Conservation (phyloP, 2,329 filamentous ascomycete species). For the Fusarium citri region DNA sequence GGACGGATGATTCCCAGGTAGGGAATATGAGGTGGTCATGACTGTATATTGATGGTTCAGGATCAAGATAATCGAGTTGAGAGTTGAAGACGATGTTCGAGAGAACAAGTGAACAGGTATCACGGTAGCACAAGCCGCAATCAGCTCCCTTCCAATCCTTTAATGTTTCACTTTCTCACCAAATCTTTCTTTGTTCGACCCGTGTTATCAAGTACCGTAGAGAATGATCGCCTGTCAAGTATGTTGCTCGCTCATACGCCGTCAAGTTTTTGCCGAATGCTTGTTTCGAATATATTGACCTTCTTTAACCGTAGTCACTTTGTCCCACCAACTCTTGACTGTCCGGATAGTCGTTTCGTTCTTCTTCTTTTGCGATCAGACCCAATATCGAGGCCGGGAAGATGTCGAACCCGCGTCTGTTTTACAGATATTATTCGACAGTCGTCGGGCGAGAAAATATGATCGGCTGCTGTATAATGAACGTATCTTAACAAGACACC, state of each 20-base stretch:
- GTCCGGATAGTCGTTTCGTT: not conserved
- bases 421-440: not conserved
- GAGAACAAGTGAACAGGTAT: not conserved
- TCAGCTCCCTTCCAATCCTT: not conserved
- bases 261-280: not conserved
- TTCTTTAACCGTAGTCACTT: not conserved
- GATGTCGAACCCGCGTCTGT: not conserved
- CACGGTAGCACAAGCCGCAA: constrained; percentile 1
- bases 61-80: not conserved
- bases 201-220: not conserved
- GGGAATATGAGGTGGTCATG: constrained; percentile 38
- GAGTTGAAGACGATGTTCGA: not conserved
- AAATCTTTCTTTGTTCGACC: not conserved
- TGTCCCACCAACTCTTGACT: not conserved
- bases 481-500: not conserved
- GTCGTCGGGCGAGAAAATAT: not conserved
- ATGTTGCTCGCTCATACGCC: constrained; percentile 8
- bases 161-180: not conserved
- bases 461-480: not conserved
- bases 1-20: constrained; percentile 44
- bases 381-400: not conserved
- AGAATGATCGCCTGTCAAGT: constrained; percentile 1
- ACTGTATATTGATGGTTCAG: not conserved
- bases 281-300: constrained; percentile 16
- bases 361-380: not conserved